Conservation (phyloP, 805 yeast genomes). For the Ogataea degrootiae region DNA sequence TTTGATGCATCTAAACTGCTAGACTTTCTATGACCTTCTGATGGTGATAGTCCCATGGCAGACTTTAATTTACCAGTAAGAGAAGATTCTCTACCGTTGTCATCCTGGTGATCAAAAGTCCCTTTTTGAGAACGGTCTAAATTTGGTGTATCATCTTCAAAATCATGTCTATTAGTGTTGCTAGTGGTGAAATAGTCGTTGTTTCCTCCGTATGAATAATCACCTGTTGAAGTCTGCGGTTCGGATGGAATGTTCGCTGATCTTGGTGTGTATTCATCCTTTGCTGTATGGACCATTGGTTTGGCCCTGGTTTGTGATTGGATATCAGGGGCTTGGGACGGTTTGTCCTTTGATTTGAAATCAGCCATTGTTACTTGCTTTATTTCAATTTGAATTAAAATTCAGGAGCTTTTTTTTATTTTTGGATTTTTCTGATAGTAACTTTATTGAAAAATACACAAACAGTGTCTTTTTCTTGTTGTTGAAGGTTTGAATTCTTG, state of each 20-base stretch:
- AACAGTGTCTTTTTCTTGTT: too few relatives aligned
- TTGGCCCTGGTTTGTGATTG: neutral
- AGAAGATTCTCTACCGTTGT: neutral
- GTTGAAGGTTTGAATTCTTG: too few relatives aligned
- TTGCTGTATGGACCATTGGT: neutral
- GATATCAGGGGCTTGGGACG: neutral
- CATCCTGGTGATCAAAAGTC: neutral
- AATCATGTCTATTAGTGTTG: neutral
- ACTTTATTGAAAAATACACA: too few relatives aligned
- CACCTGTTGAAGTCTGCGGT: neutral
- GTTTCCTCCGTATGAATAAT: too few relatives aligned
- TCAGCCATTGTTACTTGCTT: slow-evolving; percentile 4
- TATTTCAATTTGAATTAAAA: neutral
- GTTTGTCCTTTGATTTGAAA: slow-evolving; percentile 1
- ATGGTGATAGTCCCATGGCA: neutral
- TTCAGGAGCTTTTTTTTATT: neutral
- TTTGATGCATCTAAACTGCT: slow-evolving; percentile 6
- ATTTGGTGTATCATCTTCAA: slow-evolving; percentile 11
- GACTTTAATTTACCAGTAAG: slow-evolving; percentile 1
- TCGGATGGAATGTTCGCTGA: neutral
- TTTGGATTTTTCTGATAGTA: neutral
- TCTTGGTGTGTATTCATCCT: neutral
- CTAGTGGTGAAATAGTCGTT: too few relatives aligned
- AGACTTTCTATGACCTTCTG: neutral
- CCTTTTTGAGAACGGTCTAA: slow-evolving; percentile 7